A percentile compares a stretch with the other conserved stretches of the same genome.
Conservation (phyloP, 176 grass and related monocot species). For the Leersia perrieri region DNA sequence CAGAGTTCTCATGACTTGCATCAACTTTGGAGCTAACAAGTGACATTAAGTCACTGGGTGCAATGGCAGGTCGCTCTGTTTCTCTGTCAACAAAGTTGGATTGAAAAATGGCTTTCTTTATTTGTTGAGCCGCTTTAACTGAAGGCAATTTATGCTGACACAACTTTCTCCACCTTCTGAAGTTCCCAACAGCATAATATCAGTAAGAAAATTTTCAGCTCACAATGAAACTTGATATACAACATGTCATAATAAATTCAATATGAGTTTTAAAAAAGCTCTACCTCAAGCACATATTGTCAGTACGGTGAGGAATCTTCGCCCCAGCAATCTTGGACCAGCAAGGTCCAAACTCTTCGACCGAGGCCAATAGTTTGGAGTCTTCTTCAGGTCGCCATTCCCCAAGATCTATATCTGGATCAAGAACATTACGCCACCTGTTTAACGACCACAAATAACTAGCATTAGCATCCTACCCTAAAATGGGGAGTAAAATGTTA, state of each 20-base stretch:
- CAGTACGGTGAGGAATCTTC: conserved; percentile 73
- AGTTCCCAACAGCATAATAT: conserved; percentile 5
- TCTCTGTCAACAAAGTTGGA: conserved; percentile 91
- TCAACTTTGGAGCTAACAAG: conserved; percentile 43
- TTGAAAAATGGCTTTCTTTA: conserved; percentile 75
- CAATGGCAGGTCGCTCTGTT: conserved; percentile 74
- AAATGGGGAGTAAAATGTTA: conserved; percentile 16
- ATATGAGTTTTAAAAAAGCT: conserved; percentile 2
- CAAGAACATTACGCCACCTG: conserved; percentile 90
- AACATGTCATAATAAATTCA: conserved; percentile 18
- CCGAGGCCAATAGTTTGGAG: conserved; percentile 58
- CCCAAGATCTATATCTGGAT: conserved; percentile 66
- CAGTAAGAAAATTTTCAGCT: conserved; percentile 12
- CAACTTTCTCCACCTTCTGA: conserved; percentile 65
- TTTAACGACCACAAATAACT: conserved; percentile 30
- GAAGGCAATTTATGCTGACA: conserved; percentile 43
- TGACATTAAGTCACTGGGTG: conserved; percentile 58
- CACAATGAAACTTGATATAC: not conserved
- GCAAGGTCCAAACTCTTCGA: conserved; percentile 52
- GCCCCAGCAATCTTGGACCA: conserved; percentile 73
- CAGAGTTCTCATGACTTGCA: conserved; percentile 27
- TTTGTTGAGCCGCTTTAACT: conserved; percentile 46
- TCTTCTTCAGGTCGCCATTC: conserved; percentile 85
- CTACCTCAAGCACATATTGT: conserved; percentile 90
- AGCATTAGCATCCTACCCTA: conserved; percentile 22